A percentile compares a stretch with the other conserved stretches of the same genome.
These are phyloP conservation scores for Metarhizium anisopliae DNA, from an alignment of 2,329 filamentous ascomycete genomes.

Conservation along the genomic window DNA sequence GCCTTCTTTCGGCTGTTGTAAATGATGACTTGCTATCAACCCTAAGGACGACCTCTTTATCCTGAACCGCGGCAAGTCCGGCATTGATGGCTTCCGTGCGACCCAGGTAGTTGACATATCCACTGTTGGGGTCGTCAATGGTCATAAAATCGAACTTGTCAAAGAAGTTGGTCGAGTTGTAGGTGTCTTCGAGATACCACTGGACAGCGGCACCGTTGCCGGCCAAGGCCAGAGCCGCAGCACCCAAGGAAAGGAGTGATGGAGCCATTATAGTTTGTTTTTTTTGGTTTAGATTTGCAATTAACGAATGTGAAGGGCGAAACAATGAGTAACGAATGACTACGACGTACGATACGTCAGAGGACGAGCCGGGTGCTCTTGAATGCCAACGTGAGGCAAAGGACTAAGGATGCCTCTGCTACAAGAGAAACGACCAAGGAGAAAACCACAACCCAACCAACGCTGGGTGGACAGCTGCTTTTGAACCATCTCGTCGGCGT, in stretches of 20 bases:
- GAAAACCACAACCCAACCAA: no score
- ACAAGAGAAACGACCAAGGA: no score
- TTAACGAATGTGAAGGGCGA: conserved; percentile 14
- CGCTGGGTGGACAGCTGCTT: no score
- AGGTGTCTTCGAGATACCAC: conserved; percentile 31
- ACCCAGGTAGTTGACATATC: conserved; percentile 50
- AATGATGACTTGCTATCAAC: conserved; percentile 23
- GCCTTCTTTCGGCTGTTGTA: conserved; percentile 10
- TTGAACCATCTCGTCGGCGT: no score
- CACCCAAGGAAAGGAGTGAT: conserved; percentile 29
- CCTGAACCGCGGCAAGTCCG: conserved; percentile 24
- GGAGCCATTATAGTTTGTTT: conserved; percentile 24
- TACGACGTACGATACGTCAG: conserved; percentile 36
- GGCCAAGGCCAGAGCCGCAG: conserved; percentile 27
- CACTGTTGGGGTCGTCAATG: conserved; percentile 49
- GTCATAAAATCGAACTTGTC: conserved; percentile 36
- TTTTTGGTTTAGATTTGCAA: conserved; percentile 9
- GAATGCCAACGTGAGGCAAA: background rate
- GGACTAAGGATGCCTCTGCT: background rate
- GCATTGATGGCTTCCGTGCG: conserved; percentile 23
- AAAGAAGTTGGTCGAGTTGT: conserved; percentile 36
- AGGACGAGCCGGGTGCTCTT: conserved; percentile 22
- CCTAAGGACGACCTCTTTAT: conserved; percentile 29
- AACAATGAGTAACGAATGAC: conserved; percentile 23
- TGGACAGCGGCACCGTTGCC: conserved; percentile 22